phyloP scores from a whole-genome alignment of 331 rosid species.

The Dryas integrifolia region DNA sequence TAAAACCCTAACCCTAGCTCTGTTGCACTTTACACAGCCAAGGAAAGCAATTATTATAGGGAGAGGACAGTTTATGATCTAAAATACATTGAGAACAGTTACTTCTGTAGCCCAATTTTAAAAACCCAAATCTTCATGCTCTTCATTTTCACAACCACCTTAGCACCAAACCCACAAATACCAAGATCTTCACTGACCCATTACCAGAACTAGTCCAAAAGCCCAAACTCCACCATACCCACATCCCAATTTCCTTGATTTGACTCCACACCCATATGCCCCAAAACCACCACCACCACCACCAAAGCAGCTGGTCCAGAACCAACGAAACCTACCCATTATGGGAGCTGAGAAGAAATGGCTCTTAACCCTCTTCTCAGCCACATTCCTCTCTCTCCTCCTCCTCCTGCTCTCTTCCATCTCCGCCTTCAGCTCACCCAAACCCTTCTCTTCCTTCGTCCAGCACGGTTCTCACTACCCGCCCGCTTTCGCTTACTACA shows the following conservation, averaged over 20 bases:
- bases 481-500: constrained; percentile 84
- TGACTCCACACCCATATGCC: constrained; percentile 29
- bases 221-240: constrained; percentile 25
- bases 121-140: constrained; percentile 21
- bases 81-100: constrained; percentile 9
- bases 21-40: background rate
- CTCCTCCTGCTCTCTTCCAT: constrained; percentile 55
- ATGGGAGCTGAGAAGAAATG: constrained; percentile 96
- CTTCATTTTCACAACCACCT: background rate
- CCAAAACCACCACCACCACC: constrained; percentile 3
- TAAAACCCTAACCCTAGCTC: constrained; percentile 27
- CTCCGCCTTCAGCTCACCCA: constrained; percentile 67
- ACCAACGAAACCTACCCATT: background rate
- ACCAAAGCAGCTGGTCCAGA: background rate
- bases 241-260: constrained; percentile 28
- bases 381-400: constrained; percentile 55
- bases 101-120: background rate
- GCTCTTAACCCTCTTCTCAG: constrained; percentile 72
- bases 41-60: background rate
- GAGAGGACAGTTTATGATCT: constrained; percentile 26
- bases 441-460: constrained; percentile 59
- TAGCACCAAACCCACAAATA: constrained; percentile 18
- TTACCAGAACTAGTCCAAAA: constrained; percentile 21
- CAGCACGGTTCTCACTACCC: constrained; percentile 68
- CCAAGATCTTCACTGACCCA: constrained; percentile 53